Conservation (phyloP, 257 asterid species). For the Solanum raphanifolium region DNA sequence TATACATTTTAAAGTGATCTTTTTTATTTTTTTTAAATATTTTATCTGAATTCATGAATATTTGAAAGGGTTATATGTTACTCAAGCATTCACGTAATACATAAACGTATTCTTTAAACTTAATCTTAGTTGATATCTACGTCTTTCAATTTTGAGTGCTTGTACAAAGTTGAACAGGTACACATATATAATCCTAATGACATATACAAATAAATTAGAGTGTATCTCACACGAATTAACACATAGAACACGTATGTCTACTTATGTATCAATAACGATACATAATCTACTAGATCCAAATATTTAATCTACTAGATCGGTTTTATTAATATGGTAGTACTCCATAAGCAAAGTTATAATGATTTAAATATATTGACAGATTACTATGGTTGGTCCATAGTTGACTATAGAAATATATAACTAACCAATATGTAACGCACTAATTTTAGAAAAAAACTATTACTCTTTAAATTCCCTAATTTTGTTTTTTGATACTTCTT, state of each 20-base stretch:
- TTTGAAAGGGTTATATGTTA: background rate
- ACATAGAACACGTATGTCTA: no score
- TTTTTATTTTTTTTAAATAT: background rate
- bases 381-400: background rate
- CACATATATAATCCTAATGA: no score
- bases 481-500: background rate
- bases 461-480: background rate
- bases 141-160: no score
- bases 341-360: background rate
- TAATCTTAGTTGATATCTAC: no score
- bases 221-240: background rate
- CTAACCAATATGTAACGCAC: background rate
- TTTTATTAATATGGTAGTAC: background rate
- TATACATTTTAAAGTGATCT: background rate
- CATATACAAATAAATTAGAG: no score
- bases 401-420: background rate
- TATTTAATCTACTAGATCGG: background rate
- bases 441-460: background rate
- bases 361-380: background rate
- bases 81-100: background rate
- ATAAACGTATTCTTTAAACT: no score
- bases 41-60: background rate
- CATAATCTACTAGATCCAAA: background rate
- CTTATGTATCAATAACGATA: no score
- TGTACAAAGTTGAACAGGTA: background rate